These are phyloP conservation scores for Scutellaria baicalensis DNA, from an alignment of 257 asterid genomes.

Conservation along the genomic window DNA sequence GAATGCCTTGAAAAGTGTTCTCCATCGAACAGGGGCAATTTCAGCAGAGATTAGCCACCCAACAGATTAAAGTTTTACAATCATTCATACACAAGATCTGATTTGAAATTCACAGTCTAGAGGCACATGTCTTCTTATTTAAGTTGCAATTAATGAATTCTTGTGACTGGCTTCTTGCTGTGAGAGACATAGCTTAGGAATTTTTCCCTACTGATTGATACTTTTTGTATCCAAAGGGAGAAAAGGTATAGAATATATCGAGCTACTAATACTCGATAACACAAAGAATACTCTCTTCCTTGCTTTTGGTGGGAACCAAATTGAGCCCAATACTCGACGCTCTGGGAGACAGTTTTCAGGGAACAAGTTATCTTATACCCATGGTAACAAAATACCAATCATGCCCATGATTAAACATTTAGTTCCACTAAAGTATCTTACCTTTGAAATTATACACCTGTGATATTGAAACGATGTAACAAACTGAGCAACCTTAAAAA, in stretches of 20 bases:
- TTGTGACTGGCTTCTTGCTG: background rate
- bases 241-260: background rate
- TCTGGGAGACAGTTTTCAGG: background rate
- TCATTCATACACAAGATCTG: background rate
- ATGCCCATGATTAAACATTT: background rate
- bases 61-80: background rate
- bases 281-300: background rate
- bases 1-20: background rate
- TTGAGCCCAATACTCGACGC: background rate
- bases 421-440: constrained; percentile 20
- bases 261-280: background rate
- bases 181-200: background rate
- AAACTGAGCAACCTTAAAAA: constrained; percentile 81
- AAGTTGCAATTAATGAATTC: background rate
- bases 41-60: background rate
- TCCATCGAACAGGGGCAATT: background rate
- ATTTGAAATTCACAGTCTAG: background rate
- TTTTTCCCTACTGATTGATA: background rate
- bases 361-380: background rate
- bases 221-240: background rate
- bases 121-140: background rate
- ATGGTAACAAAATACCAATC: background rate
- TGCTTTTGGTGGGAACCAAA: background rate
- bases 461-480: constrained; percentile 77
- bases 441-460: constrained; percentile 55